Base-by-base conservation (phyloP, 2,329 filamentous ascomycete species). In the Colletotrichum magnum region DNA sequence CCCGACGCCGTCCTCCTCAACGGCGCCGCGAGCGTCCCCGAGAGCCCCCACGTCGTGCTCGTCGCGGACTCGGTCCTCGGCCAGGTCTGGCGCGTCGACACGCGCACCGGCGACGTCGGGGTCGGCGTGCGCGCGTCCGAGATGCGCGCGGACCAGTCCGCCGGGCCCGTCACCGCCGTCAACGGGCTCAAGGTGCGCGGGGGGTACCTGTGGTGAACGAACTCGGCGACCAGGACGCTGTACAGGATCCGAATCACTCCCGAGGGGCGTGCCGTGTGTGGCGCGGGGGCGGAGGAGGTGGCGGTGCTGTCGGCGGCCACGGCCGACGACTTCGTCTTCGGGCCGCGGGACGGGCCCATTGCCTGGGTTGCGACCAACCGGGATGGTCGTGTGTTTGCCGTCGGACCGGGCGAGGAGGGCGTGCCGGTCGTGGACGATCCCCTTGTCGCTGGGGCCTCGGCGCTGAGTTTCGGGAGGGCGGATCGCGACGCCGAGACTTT, bases 191-290 rank as follows among this genome's bases (percentile, higher is more conserved):
- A 77, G 5, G 83, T 85, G 1, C 81, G 80, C 32, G 78, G 77
- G 15, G 85, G 84, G 12, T 80, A 82, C 65, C 79, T 87, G 72
- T 83, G 82, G 13, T 84, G 82, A 2, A 79, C 85, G 5, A 86
- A 87, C 74, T 85, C 85, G 58, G 74, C 84, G 26, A 81, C 80
- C 1, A 65, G 72, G 13, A 73, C 77, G 7, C 26, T 76, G 0
- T 75, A 72, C 36, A 65, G 70, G 2, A 52, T 76, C 28, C 60
- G 43, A 47, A 65, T 77, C 16, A 60, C 51, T 5, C 4, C 4
- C 3, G 63, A 69, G 9, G 72, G 72, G 0, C 56, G 41, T 1
- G 26, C 41, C 6, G 15, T 15, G 5, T 21, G 10, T 1, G 63
- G 56, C 5, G 69, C 70, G 2, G 48, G 54, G 24, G 67, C 69